Base-by-base conservation (phyloP, 257 asterid genomes). In the Cordia subcordata region DNA sequence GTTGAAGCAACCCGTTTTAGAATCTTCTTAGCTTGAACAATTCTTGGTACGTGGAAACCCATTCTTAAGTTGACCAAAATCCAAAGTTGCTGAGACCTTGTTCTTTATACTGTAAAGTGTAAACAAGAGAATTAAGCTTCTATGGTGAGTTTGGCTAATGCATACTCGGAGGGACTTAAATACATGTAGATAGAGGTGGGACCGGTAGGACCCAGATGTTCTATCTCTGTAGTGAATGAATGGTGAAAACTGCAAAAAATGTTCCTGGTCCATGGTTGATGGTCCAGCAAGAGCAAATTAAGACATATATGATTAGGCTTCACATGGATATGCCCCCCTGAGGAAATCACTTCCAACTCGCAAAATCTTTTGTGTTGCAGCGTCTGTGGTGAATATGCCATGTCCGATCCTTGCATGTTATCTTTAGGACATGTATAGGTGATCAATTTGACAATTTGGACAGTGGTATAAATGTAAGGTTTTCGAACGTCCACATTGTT, bases 31-130 rank as follows among this genome's bases (percentile, higher is more conserved):
- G 70, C 54, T 42, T 45, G 67, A 53, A 49, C 18, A n/a, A 68
- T 60, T 11, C 55, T 47, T 51, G 67, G 60, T 49, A 64, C 32
- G 11, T 37, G 66, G 38, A 77, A 63, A 3, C 61, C 80, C 80
- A 73, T 77, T 18, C 0, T 74, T 50, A 16, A 16, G 13, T 5
- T 6, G 14, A 12, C 50, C 14, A 13, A 45, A 4, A 16, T 45
- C 13, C 16, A 13, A 45, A 45, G 14, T 42, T 4, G 1, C 8
- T 14, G 5, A 4, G 0, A 5, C 16, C n/a, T 45, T n/a, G 16
- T 45, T 0, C 5, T 45, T 45, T 45, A 4, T 5, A 5, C n/a
- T 45, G 16, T 45, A 16, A n/a, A n/a, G n/a, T n/a, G n/a, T 1
- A 16, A 45, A 45, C 16, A 45, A 45, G 15, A 1, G 23, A 42